Conservation (phyloP, 495 filamentous ascomycete genomes). For the Penicillium roqueforti region DNA sequence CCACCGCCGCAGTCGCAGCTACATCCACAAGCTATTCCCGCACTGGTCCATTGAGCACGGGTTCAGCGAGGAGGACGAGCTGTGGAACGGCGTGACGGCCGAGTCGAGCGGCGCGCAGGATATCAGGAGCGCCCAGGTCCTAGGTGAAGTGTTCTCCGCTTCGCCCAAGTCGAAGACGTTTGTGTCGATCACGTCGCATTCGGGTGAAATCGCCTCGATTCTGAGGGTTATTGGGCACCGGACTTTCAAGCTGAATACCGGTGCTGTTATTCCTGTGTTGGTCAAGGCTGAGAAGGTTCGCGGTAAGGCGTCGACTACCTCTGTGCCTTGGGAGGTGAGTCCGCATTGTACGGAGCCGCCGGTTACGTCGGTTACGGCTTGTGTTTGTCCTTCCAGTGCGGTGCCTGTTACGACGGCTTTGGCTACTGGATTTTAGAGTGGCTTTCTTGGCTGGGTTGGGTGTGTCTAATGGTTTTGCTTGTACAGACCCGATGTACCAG, state of each 20-base stretch:
- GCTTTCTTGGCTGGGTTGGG: not conserved
- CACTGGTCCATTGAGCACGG: conserved; percentile 56
- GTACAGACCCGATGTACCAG: no score
- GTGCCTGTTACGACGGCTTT: conserved; percentile 37
- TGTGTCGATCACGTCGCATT: conserved; percentile 66
- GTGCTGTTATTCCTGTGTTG: conserved; percentile 66
- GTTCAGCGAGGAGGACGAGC: conserved; percentile 58
- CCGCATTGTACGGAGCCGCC: conserved; percentile 51
- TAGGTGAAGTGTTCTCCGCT: conserved; percentile 60
- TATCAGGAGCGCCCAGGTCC: conserved; percentile 46
- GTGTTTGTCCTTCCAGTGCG: conserved; percentile 43
- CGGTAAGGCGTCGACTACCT: conserved; percentile 20
- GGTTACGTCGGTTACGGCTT: conserved; percentile 43
- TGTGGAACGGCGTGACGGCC: conserved; percentile 54
- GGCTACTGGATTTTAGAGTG: conserved; percentile 16
- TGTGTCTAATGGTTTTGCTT: not conserved
- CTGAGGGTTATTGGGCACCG: conserved; percentile 59
- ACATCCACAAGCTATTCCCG: conserved; percentile 57
- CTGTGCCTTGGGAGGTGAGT: conserved; percentile 37
- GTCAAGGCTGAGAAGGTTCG: conserved; percentile 50
- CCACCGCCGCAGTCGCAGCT: conserved; percentile 52
- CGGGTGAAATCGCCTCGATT: conserved; percentile 57
- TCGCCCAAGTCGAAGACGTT: conserved; percentile 43
- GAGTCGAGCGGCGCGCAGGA: conserved; percentile 55
- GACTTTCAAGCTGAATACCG: conserved; percentile 57